Percentiles rank a stretch among this genome's conserved stretches.
Conservation (phyloP, 352 stramenopile genomes). For the Pseudoperonospora humuli region DNA sequence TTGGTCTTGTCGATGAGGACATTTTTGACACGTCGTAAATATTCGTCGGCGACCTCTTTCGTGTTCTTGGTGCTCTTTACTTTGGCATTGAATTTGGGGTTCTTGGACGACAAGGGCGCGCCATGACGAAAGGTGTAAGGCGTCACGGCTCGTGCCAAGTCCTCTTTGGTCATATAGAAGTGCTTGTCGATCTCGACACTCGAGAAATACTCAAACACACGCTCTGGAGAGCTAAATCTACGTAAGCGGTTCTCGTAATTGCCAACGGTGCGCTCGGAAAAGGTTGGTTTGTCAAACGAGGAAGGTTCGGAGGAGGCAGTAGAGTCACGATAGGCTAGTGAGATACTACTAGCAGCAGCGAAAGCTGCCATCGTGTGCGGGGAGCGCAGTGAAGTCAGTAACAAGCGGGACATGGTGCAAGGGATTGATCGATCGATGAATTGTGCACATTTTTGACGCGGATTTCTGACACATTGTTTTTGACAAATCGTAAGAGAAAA, state of each 20-base stretch:
- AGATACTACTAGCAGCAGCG: slow-evolving; percentile 9
- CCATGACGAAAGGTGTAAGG: slow-evolving; percentile 76
- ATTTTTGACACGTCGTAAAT: slow-evolving; percentile 40
- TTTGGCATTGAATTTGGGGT: slow-evolving; percentile 77
- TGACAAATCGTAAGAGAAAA: too few species aligned
- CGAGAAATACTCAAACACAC: slow-evolving; percentile 88
- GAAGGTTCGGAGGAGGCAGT: slow-evolving; percentile 16
- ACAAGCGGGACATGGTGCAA: slow-evolving; percentile 21
- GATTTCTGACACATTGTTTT: too few species aligned
- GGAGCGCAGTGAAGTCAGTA: slow-evolving; percentile 19
- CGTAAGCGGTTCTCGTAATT: slow-evolving; percentile 87
- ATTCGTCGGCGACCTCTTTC: slow-evolving; percentile 43
- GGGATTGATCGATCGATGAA: slow-evolving; percentile 7
- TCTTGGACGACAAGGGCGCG: slow-evolving; percentile 66
- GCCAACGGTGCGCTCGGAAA: slow-evolving; percentile 73
- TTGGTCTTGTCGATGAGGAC: slow-evolving; percentile 47
- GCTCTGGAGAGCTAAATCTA: slow-evolving; percentile 77
- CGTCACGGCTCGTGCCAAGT: slow-evolving; percentile 76
- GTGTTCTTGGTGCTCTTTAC: slow-evolving; percentile 35
- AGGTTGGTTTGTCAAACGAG: slow-evolving; percentile 31
- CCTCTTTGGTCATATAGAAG: slow-evolving; percentile 76
- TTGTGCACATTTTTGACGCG: slow-evolving; percentile 78
- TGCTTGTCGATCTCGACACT: slow-evolving; percentile 75
- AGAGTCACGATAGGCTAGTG: not conserved
- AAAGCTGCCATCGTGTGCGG: slow-evolving; percentile 4